Conservation (phyloP, 768 basidiomycete species). For the Leccinum sublutescens region DNA sequence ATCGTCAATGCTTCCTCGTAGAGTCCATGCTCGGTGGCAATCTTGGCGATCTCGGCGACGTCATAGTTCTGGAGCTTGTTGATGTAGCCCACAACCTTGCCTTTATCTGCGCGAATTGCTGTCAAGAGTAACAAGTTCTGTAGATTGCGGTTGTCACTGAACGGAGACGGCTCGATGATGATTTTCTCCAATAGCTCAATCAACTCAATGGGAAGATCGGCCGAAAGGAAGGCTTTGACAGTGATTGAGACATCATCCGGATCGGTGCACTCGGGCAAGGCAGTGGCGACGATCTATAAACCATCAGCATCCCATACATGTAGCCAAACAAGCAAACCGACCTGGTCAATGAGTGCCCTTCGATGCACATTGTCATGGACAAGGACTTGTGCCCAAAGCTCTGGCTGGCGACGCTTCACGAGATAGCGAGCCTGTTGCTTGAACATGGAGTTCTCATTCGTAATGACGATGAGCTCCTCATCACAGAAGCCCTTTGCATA, state of each 20-base stretch:
- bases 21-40: conserved; percentile 93
- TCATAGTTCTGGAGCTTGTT: conserved; percentile 97
- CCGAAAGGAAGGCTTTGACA: conserved; percentile 97
- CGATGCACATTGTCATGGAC: conserved; percentile 87
- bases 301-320: neutral
- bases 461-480: conserved; percentile 93
- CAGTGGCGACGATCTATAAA: conserved; percentile 82
- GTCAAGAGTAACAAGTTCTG: conserved; percentile 95
- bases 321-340: conserved; percentile 28
- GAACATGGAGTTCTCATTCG: conserved; percentile 99
- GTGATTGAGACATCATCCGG: conserved; percentile 98
- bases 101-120: conserved; percentile 96
- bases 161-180: conserved; percentile 93
- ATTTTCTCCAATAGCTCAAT: conserved; percentile 99
- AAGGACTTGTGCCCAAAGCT: conserved; percentile 96
- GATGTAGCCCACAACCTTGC: conserved; percentile 97
- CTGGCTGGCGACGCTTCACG: conserved; percentile 91
- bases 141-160: conserved; percentile 95
- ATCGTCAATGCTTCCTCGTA: conserved; percentile 97
- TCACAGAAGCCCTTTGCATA: conserved; percentile 99
- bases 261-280: conserved; percentile 94
- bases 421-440: conserved; percentile 99
- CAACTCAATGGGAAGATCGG: conserved; percentile 94
- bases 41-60: conserved; percentile 89
- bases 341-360: conserved; percentile 92